Evolutionary conservation across 2,329 filamentous ascomycete species (phyloP).

Genomic region (Microsporum audouinii): DNA sequence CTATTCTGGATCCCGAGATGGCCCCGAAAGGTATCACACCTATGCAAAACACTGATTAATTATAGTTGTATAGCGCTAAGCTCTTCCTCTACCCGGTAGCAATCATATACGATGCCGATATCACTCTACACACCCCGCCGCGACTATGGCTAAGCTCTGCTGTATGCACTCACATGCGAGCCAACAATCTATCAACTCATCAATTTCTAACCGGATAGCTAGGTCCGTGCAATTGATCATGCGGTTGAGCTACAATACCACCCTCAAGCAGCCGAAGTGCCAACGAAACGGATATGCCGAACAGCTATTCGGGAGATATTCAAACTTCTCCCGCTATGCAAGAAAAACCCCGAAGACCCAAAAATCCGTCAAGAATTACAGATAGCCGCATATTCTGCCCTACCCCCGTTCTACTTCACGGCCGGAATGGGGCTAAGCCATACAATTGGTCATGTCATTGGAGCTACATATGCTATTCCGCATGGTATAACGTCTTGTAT

Average conservation of each 20-base stretch:
- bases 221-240: slow-evolving; percentile 14
- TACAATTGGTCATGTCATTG: slow-evolving; percentile 13
- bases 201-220: background rate
- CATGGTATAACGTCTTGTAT: slow-evolving; percentile 15
- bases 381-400: slow-evolving; percentile 10
- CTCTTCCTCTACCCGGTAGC: background rate
- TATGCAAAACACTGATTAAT: no score
- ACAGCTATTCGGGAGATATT: slow-evolving; percentile 11
- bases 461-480: slow-evolving; percentile 12
- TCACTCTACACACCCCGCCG: slow-evolving; percentile 8
- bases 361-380: slow-evolving; percentile 12
- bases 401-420: slow-evolving; percentile 11
- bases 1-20: slow-evolving; percentile 16
- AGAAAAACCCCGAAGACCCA: slow-evolving; percentile 11
- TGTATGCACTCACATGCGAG: background rate
- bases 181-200: background rate
- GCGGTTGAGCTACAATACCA: slow-evolving; percentile 14
- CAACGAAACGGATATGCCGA: slow-evolving; percentile 10
- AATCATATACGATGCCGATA: slow-evolving; percentile 10
- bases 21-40: slow-evolving; percentile 15
- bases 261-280: slow-evolving; percentile 11
- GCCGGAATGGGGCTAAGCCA: slow-evolving; percentile 12
- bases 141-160: slow-evolving; percentile 13
- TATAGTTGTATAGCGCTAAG: background rate
- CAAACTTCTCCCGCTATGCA: slow-evolving; percentile 9